Evolutionary conservation across 2,329 filamentous ascomycete genomes (phyloP).

Genomic region (Phialophora macrospora): DNA sequence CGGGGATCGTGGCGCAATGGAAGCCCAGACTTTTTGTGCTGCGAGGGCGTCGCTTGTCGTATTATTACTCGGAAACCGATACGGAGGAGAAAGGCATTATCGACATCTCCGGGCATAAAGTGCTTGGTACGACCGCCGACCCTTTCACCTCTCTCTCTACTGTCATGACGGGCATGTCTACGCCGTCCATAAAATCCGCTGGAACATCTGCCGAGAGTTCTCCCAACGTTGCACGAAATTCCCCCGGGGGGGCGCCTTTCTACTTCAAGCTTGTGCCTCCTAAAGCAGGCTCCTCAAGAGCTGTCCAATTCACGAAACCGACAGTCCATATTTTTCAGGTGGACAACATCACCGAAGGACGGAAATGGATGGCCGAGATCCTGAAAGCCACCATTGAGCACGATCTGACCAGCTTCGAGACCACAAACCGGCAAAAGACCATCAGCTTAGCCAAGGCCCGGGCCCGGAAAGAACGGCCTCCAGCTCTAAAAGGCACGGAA

Average conservation of each 20-base stretch:
- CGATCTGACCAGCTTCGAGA: constrained; percentile 72
- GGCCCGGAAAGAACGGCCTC: constrained; percentile 85
- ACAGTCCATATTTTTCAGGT: constrained; percentile 98
- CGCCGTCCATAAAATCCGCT: constrained; percentile 45
- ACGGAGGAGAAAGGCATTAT: constrained; percentile 93
- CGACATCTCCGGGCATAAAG: constrained; percentile 95
- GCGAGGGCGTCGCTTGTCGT: constrained; percentile 85
- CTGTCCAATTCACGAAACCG: constrained; percentile 96
- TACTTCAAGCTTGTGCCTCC: constrained; percentile 98
- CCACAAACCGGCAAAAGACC: constrained; percentile 95
- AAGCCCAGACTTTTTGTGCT: constrained; percentile 95
- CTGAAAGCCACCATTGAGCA: constrained; percentile 99
- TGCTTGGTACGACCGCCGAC: constrained; percentile 92
- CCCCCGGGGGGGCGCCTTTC: constrained; percentile 72
- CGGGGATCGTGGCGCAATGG: constrained; percentile 95
- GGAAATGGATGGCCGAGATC: constrained; percentile 96
- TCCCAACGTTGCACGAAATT: constrained; percentile 31
- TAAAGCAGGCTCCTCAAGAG: constrained; percentile 80
- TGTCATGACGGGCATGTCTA: constrained; percentile 71
- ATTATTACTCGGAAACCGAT: constrained; percentile 95
- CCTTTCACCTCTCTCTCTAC: constrained; percentile 88
- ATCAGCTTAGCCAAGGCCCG: constrained; percentile 89
- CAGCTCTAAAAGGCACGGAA: constrained; percentile 73
- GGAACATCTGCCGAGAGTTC: constrained; percentile 43
- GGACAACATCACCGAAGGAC: constrained; percentile 82